Base-by-base conservation (phyloP, 176 grass and related monocot genomes). In the Phoenix roebelenii region DNA sequence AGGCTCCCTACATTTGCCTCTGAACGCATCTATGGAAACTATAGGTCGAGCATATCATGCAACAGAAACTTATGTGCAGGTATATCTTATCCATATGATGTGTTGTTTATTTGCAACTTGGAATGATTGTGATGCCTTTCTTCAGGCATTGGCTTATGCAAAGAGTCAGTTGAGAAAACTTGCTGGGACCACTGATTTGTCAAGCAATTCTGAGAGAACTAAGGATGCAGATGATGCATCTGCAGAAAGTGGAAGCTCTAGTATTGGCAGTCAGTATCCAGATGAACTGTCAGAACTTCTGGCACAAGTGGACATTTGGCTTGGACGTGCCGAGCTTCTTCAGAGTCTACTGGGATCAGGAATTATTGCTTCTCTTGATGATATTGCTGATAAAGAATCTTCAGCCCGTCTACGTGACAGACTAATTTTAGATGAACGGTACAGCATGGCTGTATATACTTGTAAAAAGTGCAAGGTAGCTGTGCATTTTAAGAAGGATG, bases 371-470 rank as follows among this genome's bases (percentile, higher is more conserved):
- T 90, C 83, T 15, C 80, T 96, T 74, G 81, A 96, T 85, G 92
- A 96, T 71, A 87, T 89, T 16, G 80, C 81, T 64, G 80, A 90
- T 66, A 96, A 90, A 74, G 86, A 88, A 67, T 87, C 92, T 79
- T 82, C 92, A 82, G 82, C 57, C 72, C 60, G 25, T 35, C 56
- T 96, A 25, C 81, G 92, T 72, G 92, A 96, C 72, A 75, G 83
- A 73, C 74, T 96, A 50, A 82, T 90, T 35, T 69, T 68, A 3
- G 78, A 87, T 82, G 92, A 96, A 65, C 60, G 72, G 23, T 96
- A 96, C 70, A 96, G 92, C 76, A 90, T 90, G 92, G 92, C 87
- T 76, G 84, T 96, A 67, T 96, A 96, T 77, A 96, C 92, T 64
- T 90, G 86, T 77, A 96, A 77, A 79, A 96, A 96, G 58, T 96